Conservation (phyloP, 1,284 basidiomycete genomes). For the Sporisorium sorghi region DNA sequence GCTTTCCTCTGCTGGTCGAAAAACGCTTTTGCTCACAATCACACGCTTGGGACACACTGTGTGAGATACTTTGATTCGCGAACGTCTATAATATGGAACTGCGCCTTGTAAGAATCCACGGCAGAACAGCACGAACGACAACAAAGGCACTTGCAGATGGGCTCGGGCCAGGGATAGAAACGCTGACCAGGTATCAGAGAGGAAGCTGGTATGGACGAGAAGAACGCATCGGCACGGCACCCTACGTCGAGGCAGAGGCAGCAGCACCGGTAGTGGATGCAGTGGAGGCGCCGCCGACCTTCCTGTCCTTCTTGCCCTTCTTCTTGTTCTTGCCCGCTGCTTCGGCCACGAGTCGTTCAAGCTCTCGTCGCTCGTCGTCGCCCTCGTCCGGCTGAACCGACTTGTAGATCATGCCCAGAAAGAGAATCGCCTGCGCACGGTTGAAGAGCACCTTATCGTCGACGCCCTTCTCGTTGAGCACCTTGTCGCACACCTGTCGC, state of each 20-base stretch:
- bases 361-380: slow-evolving; percentile 67
- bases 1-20: neutral
- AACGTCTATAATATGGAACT: neutral
- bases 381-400: slow-evolving; percentile 65
- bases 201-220: slow-evolving; percentile 21
- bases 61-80: neutral
- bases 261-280: slow-evolving; percentile 23
- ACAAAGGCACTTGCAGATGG: neutral
- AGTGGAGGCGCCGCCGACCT: slow-evolving; percentile 17
- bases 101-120: neutral
- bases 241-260: slow-evolving; percentile 16
- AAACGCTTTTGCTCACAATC: neutral
- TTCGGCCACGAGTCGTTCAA: slow-evolving; percentile 71
- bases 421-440: slow-evolving; percentile 63
- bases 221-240: neutral
- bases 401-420: slow-evolving; percentile 67
- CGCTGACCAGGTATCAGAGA: slow-evolving; percentile 34
- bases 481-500: slow-evolving; percentile 65
- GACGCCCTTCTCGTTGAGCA: slow-evolving; percentile 68
- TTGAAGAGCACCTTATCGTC: slow-evolving; percentile 64
- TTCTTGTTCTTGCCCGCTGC: slow-evolving; percentile 71
- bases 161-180: neutral
- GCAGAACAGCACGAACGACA: neutral
- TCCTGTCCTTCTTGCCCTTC: slow-evolving; percentile 59
- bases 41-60: neutral